Evolutionary conservation across 2,329 filamentous ascomycete species (phyloP).

Genomic region (Aaosphaeria arxii): DNA sequence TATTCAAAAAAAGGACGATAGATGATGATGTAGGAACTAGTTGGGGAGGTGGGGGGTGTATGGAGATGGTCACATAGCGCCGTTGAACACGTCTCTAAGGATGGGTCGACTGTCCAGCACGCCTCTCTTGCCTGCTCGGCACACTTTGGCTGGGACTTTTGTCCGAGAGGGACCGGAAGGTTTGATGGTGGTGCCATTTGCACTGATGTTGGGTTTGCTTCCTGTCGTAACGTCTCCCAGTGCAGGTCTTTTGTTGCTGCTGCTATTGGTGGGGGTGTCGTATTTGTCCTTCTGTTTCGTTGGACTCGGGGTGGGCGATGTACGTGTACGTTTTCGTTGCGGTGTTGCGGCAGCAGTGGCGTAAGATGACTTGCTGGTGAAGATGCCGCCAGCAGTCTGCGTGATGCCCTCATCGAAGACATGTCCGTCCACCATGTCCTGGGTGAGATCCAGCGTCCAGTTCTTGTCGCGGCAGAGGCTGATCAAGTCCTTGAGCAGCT

Average conservation of each 20-base stretch:
- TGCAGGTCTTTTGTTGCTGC: background rate
- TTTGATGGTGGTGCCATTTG: constrained; percentile 11
- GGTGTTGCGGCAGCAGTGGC: too few species aligned
- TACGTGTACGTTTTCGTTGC: too few species aligned
- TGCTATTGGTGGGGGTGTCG: background rate
- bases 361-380: background rate
- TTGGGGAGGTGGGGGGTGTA: too few species aligned
- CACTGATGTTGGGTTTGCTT: constrained; percentile 8
- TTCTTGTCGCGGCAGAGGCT: constrained; percentile 69
- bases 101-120: constrained; percentile 67
- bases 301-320: too few species aligned
- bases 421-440: constrained; percentile 64
- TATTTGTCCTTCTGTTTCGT: too few species aligned
- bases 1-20: too few species aligned
- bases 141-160: constrained; percentile 55
- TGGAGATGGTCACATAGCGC: constrained; percentile 9
- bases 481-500: constrained; percentile 75
- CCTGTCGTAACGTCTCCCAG: constrained; percentile 20
- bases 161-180: constrained; percentile 18
- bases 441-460: constrained; percentile 77
- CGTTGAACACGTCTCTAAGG: constrained; percentile 75
- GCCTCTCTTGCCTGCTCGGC: constrained; percentile 52
- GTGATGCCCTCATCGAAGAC: constrained; percentile 58
- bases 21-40: too few species aligned
- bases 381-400: background rate